These are phyloP conservation scores for Tolypocladium ophioglossoides DNA, from an alignment of 2,329 filamentous ascomycete species.

Conservation along the genomic window DNA sequence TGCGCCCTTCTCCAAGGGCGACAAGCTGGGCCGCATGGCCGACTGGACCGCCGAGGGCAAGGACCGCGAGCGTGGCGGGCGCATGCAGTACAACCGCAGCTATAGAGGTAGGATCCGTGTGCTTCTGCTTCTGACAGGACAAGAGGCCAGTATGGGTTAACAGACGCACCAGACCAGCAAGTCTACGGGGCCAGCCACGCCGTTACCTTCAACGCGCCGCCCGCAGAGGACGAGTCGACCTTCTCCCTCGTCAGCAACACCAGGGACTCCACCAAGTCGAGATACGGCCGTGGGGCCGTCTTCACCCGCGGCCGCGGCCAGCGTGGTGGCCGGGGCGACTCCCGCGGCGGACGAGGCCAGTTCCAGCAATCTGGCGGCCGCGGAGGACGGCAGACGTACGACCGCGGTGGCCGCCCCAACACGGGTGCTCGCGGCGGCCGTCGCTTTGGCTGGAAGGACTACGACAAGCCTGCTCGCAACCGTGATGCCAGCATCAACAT, in stretches of 20 bases:
- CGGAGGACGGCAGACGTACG: conserved; percentile 59
- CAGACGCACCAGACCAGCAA: conserved; percentile 63
- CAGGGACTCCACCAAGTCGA: conserved; percentile 71
- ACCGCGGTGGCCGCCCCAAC: conserved; percentile 60
- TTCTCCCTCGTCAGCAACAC: conserved; percentile 98
- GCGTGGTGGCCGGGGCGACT: conserved; percentile 53
- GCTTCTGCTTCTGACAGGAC: not conserved
- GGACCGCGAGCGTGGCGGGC: conserved; percentile 66
- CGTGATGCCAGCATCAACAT: conserved; percentile 94
- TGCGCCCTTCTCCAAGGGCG: conserved; percentile 95
- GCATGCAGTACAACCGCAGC: conserved; percentile 85
- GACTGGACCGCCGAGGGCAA: conserved; percentile 95
- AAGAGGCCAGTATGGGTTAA: not conserved
- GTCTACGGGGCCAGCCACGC: conserved; percentile 87
- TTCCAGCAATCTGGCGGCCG: conserved; percentile 65
- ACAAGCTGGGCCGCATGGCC: conserved; percentile 98
- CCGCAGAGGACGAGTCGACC: conserved; percentile 88
- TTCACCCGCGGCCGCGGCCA: conserved; percentile 84
- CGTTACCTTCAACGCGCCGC: conserved; percentile 80
- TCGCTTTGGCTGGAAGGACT: conserved; percentile 97
- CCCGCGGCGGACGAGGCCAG: conserved; percentile 47
- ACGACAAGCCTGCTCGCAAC: conserved; percentile 94
- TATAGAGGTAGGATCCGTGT: conserved; percentile 61
- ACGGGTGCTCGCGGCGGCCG: conserved; percentile 63
- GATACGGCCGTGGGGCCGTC: conserved; percentile 82